Evolutionary conservation across 768 basidiomycete species (phyloP), one percentile per base, ranked within the genome.

Genomic region (Tricholomella constricta): DNA sequence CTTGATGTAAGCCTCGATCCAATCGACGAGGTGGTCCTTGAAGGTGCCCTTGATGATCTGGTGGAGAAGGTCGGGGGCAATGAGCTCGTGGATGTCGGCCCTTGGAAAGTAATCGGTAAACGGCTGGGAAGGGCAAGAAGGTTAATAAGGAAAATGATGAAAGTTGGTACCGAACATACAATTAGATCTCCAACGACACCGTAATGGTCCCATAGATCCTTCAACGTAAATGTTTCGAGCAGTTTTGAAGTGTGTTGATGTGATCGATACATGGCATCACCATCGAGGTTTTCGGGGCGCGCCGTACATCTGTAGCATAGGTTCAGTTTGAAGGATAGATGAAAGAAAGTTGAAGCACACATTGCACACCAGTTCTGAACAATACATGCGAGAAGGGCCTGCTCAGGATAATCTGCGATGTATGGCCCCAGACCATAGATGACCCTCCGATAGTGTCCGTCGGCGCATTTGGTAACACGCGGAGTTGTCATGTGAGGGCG

Each of bases 371-470:
- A 67, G 2, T 48, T 50, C 37, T 63, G 58, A 4, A 69, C 60
- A 29, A 69, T 59, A 34, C 62, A 46, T 1, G 66, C 45, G 2
- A 69, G 51, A 15, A 52, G 37, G 9, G 54, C 59, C 49, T 69
- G 65, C 48, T 66, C 64, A 8, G 60, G 62, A 49, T 66, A 68
- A 45, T 66, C 62, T 9, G 62, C 62, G 45, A 67, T 66, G 48
- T 68, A 68, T 29, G 66, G 63, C 4, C 66, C 66, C 25, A 66
- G 29, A n/a, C 60, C 52, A 44, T 63, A 69, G 5, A 69, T 55
- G 12, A 52, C 65, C 10, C 50, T 48, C 2, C 58, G 53, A 46
- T 45, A 67, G 47, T 69, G 57, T 0, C 67, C 65, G 54, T 69
- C 65, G 3, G 52, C 45, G 37, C 64, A 70, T 15, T 12, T 26